Evolutionary conservation across 305 asterid genomes (phyloP).

Genomic region (Plantago coronopus): DNA sequence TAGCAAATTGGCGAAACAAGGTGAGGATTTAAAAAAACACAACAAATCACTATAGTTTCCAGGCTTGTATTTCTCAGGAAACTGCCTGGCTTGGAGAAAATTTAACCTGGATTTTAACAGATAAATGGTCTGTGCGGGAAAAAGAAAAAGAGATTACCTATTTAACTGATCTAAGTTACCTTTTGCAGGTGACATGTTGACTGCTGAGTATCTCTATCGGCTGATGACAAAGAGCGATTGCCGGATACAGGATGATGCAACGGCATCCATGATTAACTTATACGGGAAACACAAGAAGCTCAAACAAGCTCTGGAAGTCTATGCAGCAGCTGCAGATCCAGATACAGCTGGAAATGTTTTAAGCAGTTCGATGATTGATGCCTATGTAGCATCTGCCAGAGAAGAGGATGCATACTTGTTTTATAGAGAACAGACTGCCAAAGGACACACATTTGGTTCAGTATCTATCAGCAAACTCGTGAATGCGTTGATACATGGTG

Average conservation of each 20-base stretch:
- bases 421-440: conserved; percentile 54
- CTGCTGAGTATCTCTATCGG: conserved; percentile 51
- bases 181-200: conserved; percentile 59
- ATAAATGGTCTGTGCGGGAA: neutral
- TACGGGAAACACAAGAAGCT: conserved; percentile 64
- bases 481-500: conserved; percentile 61
- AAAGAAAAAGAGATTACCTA: neutral
- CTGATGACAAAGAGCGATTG: conserved; percentile 48
- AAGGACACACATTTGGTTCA: conserved; percentile 62
- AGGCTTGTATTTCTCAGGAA: too few species aligned
- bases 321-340: conserved; percentile 39
- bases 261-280: conserved; percentile 59
- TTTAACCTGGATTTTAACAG: conserved; percentile 17
- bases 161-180: conserved; percentile 21
- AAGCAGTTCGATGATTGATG: conserved; percentile 60
- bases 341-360: conserved; percentile 32
- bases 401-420: conserved; percentile 65
- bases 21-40: conserved; percentile 36
- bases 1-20: conserved; percentile 57
- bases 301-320: conserved; percentile 52
- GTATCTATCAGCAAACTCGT: conserved; percentile 85
- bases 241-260: conserved; percentile 53
- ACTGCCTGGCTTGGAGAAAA: neutral
- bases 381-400: conserved; percentile 52
- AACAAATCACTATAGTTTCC: neutral